Evolutionary conservation across 345 rosid species (phyloP), one percentile per base, ranked within the genome.

Genomic region (Euclidium syriacum): DNA sequence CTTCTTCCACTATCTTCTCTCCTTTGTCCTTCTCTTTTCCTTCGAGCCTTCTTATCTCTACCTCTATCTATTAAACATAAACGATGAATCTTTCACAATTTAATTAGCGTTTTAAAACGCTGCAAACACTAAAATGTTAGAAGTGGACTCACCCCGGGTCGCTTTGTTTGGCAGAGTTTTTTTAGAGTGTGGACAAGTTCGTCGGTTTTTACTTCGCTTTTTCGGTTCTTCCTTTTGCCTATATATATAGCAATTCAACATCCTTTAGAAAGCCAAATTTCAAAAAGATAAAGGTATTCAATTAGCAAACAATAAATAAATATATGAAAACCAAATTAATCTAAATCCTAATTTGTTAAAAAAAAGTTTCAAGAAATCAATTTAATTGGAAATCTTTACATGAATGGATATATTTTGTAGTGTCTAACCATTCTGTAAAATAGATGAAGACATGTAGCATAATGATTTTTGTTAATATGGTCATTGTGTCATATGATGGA

Each of bases 11-110:
- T 58, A 91, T 83, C 8, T 65, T 65, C 26, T 70, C 71, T 38
- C 95, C 98, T 79, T 76, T 88, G 30, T 75, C 82, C 12, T 58
- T 72, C 39, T 49, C 75, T 60, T 84, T 79, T 56, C 95, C 97
- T 75, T 86, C 72, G 3, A 72, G 47, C 51, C 81, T 52, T 14
- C 52, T 67, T 62, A 76, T 74, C 77, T 78, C 95, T 22, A 91
- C 86, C 61, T 72, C 72, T 24, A 86, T 82, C 91, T 83, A 26
- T 73, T n/a, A 49, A 3, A 23, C 15, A 24, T 34, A 12, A 30
- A 23, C 11, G 7, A 1, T n/a, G n/a, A 11, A 12, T 20, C n/a
- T 2, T 19, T 14, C 19, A 32, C 32, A 39, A 57, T 38, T 48
- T 39, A 57, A 29, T 48, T 39, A 55, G 52, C 29, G 30, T 46